Base-by-base conservation (phyloP, 768 basidiomycete genomes). In the Cyathus striatus region DNA sequence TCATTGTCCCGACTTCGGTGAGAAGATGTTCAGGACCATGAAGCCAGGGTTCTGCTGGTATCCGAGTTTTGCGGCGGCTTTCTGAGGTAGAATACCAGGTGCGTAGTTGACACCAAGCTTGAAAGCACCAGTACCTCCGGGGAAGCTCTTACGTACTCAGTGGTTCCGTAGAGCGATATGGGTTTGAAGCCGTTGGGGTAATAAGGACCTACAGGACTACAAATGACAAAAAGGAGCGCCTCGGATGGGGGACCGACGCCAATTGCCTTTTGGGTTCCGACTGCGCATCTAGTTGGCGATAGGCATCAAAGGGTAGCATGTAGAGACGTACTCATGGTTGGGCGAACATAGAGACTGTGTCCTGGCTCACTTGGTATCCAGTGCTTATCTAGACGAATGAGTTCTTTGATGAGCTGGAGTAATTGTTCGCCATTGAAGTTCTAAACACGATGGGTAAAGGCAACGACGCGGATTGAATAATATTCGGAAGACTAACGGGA, bases 341-440 rank as follows among this genome's bases (percentile, higher is more conserved):
- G 86, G 45, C 94, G 84, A 49, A 98, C 81, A 62, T 96, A 98
- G 42, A 98, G 64, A 62, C 90, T 93, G 65, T 95, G 84, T 13
- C 91, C 92, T 6, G 85, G 79, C 52, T 86, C 80, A 44, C 77
- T 76, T 14, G 95, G 95, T 53, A 98, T 89, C 94, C 94, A 98
- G 47, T 87, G 75, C 49, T 79, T 81, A 55, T 97, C 94, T 35
- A 90, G 57, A 16, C 76, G 74, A 53, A 97, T 69, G 52, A 98
- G 85, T 62, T 83, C 73, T 72, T 92, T 92, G 59, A 98, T 86
- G 42, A 92, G 75, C 42, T 84, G 76, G 1, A 85, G 66, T 26
- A 95, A 66, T 10, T 81, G 78, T 40, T 82, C 76, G 14, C 84
- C 85, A 53, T 92, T 65, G 61, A 97, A 98, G 4, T 72, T 76